phyloP scores from a whole-genome alignment of 192 early-diverging fungal genomes.

The Coemansia sp. region DNA sequence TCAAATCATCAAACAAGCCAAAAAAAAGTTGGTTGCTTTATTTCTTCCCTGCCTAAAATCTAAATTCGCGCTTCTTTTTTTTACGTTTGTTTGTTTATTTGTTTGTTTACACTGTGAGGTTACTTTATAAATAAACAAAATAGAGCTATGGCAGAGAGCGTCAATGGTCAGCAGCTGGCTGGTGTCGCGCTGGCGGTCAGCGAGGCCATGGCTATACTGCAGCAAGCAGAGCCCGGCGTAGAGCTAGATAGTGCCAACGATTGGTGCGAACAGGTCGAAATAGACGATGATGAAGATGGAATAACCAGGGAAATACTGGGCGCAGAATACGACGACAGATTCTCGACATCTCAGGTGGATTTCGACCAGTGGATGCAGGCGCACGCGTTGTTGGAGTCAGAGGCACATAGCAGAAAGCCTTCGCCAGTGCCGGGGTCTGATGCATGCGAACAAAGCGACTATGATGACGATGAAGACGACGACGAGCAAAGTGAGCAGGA shows the following conservation, averaged over 20 bases:
- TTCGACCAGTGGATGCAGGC: conserved; percentile 44
- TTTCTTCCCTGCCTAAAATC: too few relatives aligned
- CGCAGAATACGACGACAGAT: conserved; percentile 10
- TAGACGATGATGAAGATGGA: conserved; percentile 8
- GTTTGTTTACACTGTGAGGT: too few relatives aligned
- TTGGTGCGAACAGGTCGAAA: background rate
- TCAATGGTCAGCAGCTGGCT: background rate
- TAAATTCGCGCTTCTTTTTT: too few relatives aligned
- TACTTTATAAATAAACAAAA: background rate
- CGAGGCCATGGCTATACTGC: conserved; percentile 11
- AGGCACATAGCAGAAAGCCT: background rate
- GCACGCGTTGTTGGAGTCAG: conserved; percentile 21
- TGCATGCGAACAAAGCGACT: background rate
- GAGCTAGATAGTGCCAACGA: background rate
- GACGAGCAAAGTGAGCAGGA: background rate
- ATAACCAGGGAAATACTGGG: conserved; percentile 34
- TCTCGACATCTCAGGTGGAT: conserved; percentile 18
- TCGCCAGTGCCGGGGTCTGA: too few relatives aligned
- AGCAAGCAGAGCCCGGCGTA: background rate
- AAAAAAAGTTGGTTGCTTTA: background rate
- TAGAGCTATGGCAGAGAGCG: background rate
- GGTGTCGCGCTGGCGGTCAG: conserved; percentile 8
- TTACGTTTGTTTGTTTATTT: too few relatives aligned
- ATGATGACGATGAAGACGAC: background rate
- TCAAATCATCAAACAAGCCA: too few relatives aligned